These are phyloP conservation scores for Pestalotiopsis sp. DNA, from an alignment of 2,329 filamentous ascomycete species.

Conservation along the genomic window DNA sequence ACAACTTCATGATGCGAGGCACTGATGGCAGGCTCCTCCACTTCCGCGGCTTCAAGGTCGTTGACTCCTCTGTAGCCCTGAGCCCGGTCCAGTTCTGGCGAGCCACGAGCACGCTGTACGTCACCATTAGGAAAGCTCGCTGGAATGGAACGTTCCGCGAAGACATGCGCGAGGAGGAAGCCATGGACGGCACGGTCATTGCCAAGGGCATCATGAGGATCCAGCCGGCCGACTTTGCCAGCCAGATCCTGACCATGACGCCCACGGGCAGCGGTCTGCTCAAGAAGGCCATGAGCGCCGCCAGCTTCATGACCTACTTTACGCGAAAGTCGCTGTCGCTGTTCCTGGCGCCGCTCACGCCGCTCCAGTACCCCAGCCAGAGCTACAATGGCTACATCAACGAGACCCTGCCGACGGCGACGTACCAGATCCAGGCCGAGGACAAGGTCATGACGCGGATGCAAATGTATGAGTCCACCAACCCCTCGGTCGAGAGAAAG, in stretches of 20 bases:
- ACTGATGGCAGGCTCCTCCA: constrained; percentile 54
- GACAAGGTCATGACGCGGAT: constrained; percentile 57
- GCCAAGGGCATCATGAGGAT: constrained; percentile 64
- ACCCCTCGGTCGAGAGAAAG: constrained; percentile 38
- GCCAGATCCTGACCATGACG: constrained; percentile 56
- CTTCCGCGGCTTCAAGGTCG: constrained; percentile 65
- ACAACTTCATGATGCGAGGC: constrained; percentile 63
- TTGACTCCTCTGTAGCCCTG: constrained; percentile 63
- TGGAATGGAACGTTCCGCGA: constrained; percentile 27
- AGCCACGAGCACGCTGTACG: constrained; percentile 64
- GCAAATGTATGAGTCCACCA: constrained; percentile 59
- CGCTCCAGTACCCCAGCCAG: constrained; percentile 56
- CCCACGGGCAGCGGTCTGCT: constrained; percentile 51
- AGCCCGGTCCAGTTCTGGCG: constrained; percentile 60
- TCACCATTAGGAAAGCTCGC: constrained; percentile 53
- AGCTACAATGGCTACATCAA: constrained; percentile 56
- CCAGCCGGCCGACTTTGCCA: constrained; percentile 53
- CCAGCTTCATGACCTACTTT: constrained; percentile 59
- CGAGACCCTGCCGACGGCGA: constrained; percentile 46
- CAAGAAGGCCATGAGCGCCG: constrained; percentile 46
- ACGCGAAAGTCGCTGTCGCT: constrained; percentile 53
- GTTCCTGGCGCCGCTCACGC: constrained; percentile 56
- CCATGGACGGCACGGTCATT: constrained; percentile 47
- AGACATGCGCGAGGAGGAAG: constrained; percentile 38
- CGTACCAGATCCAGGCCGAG: constrained; percentile 48